Conservation (phyloP, 768 basidiomycete species). For the Tylopilus felleus region DNA sequence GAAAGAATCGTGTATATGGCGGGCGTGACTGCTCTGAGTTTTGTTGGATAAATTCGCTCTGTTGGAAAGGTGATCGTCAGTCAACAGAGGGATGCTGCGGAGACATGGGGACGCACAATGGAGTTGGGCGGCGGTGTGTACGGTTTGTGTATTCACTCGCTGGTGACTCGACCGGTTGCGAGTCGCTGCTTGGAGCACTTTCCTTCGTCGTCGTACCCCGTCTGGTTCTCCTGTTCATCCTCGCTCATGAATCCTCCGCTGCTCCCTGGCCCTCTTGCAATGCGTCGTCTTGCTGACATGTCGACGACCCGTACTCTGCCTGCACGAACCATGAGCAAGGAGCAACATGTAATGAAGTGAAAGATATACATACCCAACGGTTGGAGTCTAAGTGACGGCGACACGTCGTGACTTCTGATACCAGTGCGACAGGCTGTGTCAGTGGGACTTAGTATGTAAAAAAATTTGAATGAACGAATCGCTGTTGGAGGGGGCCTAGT, state of each 20-base stretch:
- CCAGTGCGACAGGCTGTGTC: too few species aligned
- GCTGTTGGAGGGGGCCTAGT: too few species aligned
- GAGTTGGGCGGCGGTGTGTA: conserved; percentile 65
- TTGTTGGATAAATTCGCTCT: conserved; percentile 77
- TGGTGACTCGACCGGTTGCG: conserved; percentile 40
- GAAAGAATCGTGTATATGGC: conserved; percentile 88
- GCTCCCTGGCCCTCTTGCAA: conserved; percentile 35
- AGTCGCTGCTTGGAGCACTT: conserved; percentile 55
- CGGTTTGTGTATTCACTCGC: conserved; percentile 59
- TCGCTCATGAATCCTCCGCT: conserved; percentile 29
- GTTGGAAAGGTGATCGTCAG: conserved; percentile 2
- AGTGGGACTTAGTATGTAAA: too few species aligned
- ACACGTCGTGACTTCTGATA: too few species aligned
- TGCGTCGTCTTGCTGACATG: conserved; percentile 44
- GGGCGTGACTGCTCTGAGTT: conserved; percentile 77
- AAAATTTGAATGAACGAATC: too few species aligned
- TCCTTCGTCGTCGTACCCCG: conserved; percentile 55
- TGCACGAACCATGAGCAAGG: too few species aligned
- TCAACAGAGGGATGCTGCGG: conserved; percentile 4
- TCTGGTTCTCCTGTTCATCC: conserved; percentile 25
- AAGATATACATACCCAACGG: too few species aligned
- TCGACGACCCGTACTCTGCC: too few species aligned
- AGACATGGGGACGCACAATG: conserved; percentile 40
- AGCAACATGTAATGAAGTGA: too few species aligned
- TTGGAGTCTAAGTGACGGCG: too few species aligned